Evolutionary conservation across 2,329 filamentous ascomycete genomes (phyloP), one percentile per base, ranked within the genome.

Genomic region (Tothia fuscella): DNA sequence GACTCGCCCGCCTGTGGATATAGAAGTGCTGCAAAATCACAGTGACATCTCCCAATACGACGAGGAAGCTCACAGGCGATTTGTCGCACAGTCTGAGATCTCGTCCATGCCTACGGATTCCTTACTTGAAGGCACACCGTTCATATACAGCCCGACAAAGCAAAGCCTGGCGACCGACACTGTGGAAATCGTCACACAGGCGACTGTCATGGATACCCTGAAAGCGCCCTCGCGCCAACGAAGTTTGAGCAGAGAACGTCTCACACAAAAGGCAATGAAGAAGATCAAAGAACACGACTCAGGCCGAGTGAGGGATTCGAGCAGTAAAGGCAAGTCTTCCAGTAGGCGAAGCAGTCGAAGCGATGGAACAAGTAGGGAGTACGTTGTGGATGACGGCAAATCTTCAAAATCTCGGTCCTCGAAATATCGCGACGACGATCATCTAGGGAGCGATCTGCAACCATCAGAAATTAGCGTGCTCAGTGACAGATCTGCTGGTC

Each of bases 61-160:
- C 61, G 36, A 67, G 57, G 62, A 76, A 63, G 62, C 72, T 56
- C 70, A 73, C 64, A 56, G 76, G 60, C 87, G 82, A 56, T 65
- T 78, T 37, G 71, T 76, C 25, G 70, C 75, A 50, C 68, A 78
- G 38, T 95, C 89, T 3, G 89, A 95, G 54, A 84, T 96, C 38
- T 96, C 89, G 1, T 80, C 78, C 26, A 81, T 83, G 74, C 79
- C 79, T 24, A 68, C 77, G n/a, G 78, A 83, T 56, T 81, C 76
- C 55, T 73, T 82, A 63, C 64, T 82, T 9, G 79, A 80, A 28
- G 61, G 21, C 28, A 40, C 64, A 7, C 59, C 61, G 28, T 55
- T 60, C 5, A 67, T 68, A 41, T 60, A 66, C 26, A 56, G 64
- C 19, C 30, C 63, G 33, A 56, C 61, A 44, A 63, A 65, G 47